Percentiles rank a stretch among this genome's conserved stretches.
Conservation (phyloP, 805 yeast genomes). For the Yamadazyma sp. region DNA sequence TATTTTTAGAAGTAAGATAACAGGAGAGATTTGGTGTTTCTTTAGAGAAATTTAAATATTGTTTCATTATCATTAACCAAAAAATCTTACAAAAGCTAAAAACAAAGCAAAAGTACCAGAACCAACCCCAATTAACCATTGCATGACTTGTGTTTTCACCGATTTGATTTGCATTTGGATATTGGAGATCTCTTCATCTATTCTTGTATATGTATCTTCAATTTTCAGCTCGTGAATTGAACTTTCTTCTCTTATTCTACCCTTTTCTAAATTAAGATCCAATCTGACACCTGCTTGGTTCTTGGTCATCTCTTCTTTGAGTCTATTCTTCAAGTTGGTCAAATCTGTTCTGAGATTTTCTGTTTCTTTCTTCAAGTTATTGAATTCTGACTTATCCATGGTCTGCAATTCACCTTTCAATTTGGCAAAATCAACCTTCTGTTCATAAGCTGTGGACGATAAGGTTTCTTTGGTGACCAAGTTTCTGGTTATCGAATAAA, state of each 20-base stretch:
- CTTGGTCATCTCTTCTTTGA: slow-evolving; percentile 89
- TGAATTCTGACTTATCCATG: slow-evolving; percentile 82
- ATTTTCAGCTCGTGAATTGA: slow-evolving; percentile 90
- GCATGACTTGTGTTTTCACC: slow-evolving; percentile 95
- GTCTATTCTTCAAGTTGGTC: slow-evolving; percentile 78
- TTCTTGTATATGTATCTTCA: slow-evolving; percentile 90
- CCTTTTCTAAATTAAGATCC: slow-evolving; percentile 90
- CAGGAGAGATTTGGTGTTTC: no score
- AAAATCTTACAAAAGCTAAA: slow-evolving; percentile 83
- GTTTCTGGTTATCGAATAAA: slow-evolving; percentile 67
- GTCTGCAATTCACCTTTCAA: slow-evolving; percentile 87
- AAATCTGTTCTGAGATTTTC: slow-evolving; percentile 80
- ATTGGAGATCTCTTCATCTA: slow-evolving; percentile 92
- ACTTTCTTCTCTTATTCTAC: slow-evolving; percentile 90
- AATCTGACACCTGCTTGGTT: slow-evolving; percentile 86
- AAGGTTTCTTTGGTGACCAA: slow-evolving; percentile 83
- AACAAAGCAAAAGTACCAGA: slow-evolving; percentile 97
- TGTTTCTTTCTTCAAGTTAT: slow-evolving; percentile 78
- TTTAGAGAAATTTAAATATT: no score
- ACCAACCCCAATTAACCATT: slow-evolving; percentile 97
- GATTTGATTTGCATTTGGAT: slow-evolving; percentile 94
- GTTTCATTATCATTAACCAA: no score
- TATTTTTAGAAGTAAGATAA: no score
- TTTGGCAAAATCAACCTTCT: slow-evolving; percentile 94
- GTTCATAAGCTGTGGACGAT: slow-evolving; percentile 85